Conservation (phyloP, 169 alveolate species). For the Perkinsus chesapeaki region DNA sequence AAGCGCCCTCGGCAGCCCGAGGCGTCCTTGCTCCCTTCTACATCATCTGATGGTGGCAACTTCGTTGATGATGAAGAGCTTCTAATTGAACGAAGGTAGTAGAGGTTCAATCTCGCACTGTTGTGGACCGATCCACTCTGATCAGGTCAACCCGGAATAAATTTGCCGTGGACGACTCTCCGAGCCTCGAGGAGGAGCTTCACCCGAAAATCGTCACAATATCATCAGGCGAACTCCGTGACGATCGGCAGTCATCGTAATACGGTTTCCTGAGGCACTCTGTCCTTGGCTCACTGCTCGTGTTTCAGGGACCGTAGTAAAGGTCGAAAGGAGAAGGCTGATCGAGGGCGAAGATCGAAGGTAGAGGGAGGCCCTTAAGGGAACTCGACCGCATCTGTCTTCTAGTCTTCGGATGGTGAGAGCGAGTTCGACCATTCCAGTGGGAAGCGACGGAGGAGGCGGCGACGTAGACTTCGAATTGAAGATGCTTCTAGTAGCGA, state of each 20-base stretch:
- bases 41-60: not conserved
- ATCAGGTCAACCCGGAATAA: not conserved
- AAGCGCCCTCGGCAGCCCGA: constrained; percentile 1
- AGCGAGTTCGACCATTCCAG: too few species aligned
- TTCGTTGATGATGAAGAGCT: not conserved
- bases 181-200: not conserved
- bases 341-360: too few species aligned
- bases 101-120: not conserved
- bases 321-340: too few species aligned
- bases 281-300: too few species aligned
- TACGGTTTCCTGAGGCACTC: too few species aligned
- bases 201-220: not conserved
- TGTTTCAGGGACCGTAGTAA: too few species aligned
- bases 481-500: too few species aligned
- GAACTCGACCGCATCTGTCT: too few species aligned
- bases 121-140: not conserved
- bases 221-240: not conserved
- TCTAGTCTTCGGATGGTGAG: too few species aligned
- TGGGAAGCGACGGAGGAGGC: too few species aligned
- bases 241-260: not conserved
- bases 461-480: too few species aligned
- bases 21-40: not conserved
- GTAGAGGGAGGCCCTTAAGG: too few species aligned
- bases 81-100: not conserved
- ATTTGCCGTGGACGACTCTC: not conserved